Evolutionary conservation across 1,139 yeast species (phyloP).

Genomic region (Hanseniaspora gamundiae): DNA sequence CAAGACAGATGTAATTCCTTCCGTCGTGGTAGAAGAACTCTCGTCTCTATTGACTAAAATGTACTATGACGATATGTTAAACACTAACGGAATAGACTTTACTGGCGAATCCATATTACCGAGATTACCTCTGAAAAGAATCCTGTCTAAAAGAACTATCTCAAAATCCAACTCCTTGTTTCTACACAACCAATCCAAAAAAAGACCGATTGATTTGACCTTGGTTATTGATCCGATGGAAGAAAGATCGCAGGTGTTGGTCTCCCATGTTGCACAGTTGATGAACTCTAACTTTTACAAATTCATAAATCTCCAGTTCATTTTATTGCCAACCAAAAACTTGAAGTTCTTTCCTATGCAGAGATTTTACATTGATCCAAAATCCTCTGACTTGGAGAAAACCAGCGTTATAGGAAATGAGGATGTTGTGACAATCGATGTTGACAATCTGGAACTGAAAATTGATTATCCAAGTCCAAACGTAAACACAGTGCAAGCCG

Average conservation of each 20-base stretch:
- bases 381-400: background rate
- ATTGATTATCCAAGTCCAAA: slow-evolving; percentile 11
- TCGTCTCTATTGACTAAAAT: slow-evolving; percentile 29
- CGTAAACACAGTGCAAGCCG: background rate
- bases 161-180: slow-evolving; percentile 2
- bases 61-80: slow-evolving; percentile 32
- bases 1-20: slow-evolving; percentile 15
- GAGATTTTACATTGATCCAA: slow-evolving; percentile 37
- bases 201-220: slow-evolving; percentile 36
- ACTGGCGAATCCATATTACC: slow-evolving; percentile 21
- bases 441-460: slow-evolving; percentile 25
- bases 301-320: slow-evolving; percentile 40
- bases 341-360: slow-evolving; percentile 36
- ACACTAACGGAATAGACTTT: slow-evolving; percentile 23
- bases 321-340: slow-evolving; percentile 44
- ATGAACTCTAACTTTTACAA: slow-evolving; percentile 16
- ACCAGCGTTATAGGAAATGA: background rate
- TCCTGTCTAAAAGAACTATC: slow-evolving; percentile 19
- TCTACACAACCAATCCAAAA: slow-evolving; percentile 16
- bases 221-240: slow-evolving; percentile 62
- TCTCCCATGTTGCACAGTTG: slow-evolving; percentile 39
- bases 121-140: slow-evolving; percentile 31
- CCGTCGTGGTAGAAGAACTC: slow-evolving; percentile 30
- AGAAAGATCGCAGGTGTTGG: slow-evolving; percentile 51
- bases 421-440: slow-evolving; percentile 9